Base-by-base conservation (phyloP, 495 filamentous ascomycete species). In the Barbatosphaeria neglecta region DNA sequence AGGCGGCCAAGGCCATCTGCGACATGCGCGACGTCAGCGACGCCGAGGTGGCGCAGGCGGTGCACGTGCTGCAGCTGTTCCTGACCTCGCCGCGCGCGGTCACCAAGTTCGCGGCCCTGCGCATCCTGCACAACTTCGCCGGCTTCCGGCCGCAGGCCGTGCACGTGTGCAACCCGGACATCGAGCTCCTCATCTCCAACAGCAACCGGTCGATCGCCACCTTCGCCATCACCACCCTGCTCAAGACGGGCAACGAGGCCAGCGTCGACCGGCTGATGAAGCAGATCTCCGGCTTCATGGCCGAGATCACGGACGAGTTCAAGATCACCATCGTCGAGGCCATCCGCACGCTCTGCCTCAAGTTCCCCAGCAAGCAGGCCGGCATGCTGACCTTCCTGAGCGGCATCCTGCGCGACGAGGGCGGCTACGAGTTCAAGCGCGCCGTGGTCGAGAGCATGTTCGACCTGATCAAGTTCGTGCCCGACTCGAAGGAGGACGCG, bases 321-420 rank as follows among this genome's bases (percentile, higher is more conserved):
- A 97, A 97, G 70, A 93, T 99, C 59, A 97, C 93, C 28, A 94
- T 99, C 59, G 90, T 99, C 28, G 92, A 97, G 66, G 93, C 92
- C 31, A 95, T 97, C 55, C 83, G 93, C 35, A 96, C 92, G 6
- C 67, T 99, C 19, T 96, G 90, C 61, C 72, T 99, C 54, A 99
- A 99, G 65, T 99, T 99, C 67, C 90, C 90, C 10, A 88, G 78
- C 73, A 97, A 99, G 65, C 93, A 97, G 66, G 90, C 90, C 33
- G 90, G 90, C 52, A 97, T 99, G 88, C 83, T 99, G 25, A 75
- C 84, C 20, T 97, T 99, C 78, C 69, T 99, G 44, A 95, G 90
- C 58, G 86, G 89, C 20, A 93, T 97, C 37, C 68, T 99, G 43
- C 79, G 92, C 15, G 92, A 99, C 57, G 92, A 99, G 62, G 92